Conservation (phyloP, 805 yeast species). For the Metschnikowia peoriensis region DNA sequence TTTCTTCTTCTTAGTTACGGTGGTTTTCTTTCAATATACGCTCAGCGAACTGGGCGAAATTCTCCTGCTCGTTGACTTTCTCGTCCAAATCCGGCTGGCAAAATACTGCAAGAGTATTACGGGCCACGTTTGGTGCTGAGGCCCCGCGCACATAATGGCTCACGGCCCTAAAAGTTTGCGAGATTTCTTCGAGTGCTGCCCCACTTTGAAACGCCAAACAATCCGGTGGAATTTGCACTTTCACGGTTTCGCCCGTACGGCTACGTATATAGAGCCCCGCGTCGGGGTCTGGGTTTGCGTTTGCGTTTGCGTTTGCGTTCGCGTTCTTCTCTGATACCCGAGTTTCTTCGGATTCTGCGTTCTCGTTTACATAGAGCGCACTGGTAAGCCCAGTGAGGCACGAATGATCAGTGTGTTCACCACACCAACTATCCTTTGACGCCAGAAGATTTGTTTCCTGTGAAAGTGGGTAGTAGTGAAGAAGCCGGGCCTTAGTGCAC, state of each 20-base stretch:
- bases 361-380: slow-evolving; percentile 48
- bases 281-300: slow-evolving; percentile 36
- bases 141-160: slow-evolving; percentile 56
- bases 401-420: slow-evolving; percentile 60
- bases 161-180: slow-evolving; percentile 53
- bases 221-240: slow-evolving; percentile 53
- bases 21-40: slow-evolving; percentile 31
- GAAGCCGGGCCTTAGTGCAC: slow-evolving; percentile 55
- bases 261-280: slow-evolving; percentile 52
- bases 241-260: slow-evolving; percentile 42
- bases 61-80: slow-evolving; percentile 41
- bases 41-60: slow-evolving; percentile 49
- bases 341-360: slow-evolving; percentile 11
- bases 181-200: slow-evolving; percentile 50
- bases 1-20: neutral
- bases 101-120: slow-evolving; percentile 61
- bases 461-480: slow-evolving; percentile 50
- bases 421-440: slow-evolving; percentile 46
- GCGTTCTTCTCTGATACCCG: neutral
- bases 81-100: slow-evolving; percentile 59
- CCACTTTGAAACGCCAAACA: slow-evolving; percentile 65
- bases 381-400: slow-evolving; percentile 59
- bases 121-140: slow-evolving; percentile 30
- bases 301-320: too few species aligned
- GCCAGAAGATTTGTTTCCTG: neutral